A percentile compares a stretch with the other conserved stretches of the same genome.
These are phyloP conservation scores for Solanum gandarillasii DNA, from an alignment of 257 asterid genomes.

Conservation along the genomic window DNA sequence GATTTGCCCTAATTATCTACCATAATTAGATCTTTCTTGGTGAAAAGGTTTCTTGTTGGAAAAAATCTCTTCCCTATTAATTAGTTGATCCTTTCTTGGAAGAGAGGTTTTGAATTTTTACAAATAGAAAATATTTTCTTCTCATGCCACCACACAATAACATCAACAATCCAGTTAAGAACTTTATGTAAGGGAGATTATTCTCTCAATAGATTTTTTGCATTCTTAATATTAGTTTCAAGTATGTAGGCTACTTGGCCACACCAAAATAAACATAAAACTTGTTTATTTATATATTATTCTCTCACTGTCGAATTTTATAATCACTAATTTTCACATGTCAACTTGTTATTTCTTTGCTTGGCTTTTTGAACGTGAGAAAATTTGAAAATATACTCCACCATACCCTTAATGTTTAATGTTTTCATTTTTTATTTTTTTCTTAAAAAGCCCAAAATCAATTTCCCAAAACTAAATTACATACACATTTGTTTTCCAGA, in stretches of 20 bases:
- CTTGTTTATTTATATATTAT: too few species aligned
- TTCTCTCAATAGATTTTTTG: background rate
- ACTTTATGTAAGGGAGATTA: too few species aligned
- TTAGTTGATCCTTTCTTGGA: background rate
- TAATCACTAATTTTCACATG: background rate
- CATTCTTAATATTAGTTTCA: too few species aligned
- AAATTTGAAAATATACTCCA: background rate
- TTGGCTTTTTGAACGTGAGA: background rate
- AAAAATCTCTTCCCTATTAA: background rate
- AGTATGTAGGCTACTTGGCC: too few species aligned
- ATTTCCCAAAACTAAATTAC: background rate
- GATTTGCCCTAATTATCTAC: too few species aligned
- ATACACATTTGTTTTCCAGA: background rate
- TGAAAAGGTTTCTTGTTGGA: background rate
- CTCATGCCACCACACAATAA: background rate
- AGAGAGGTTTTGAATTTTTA: background rate
- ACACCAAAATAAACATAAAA: too few species aligned
- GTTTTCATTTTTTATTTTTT: too few species aligned
- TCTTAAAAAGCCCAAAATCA: background rate
- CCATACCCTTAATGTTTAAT: background rate
- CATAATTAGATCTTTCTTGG: background rate
- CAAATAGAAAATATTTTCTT: too few species aligned
- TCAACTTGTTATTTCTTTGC: background rate
- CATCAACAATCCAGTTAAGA: background rate
- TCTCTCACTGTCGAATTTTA: too few species aligned